Evolutionary conservation across 345 rosid genomes (phyloP).

Genomic region (Citrus maxima): DNA sequence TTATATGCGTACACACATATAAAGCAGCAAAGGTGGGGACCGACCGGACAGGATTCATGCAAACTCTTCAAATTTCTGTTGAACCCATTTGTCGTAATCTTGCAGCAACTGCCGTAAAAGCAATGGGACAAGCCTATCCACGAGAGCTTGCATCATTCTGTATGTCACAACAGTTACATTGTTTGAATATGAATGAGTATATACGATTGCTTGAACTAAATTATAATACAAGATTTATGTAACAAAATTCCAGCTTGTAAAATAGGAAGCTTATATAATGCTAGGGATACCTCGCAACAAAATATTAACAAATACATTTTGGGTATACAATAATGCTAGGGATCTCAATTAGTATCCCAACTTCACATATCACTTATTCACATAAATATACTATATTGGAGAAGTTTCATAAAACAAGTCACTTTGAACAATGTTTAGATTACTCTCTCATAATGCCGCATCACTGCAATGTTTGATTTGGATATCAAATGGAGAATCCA

Average conservation of each 20-base stretch:
- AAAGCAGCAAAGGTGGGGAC: not conserved
- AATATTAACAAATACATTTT: not conserved
- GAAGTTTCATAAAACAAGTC: not conserved
- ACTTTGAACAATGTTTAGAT: not conserved
- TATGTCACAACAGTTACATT: slow-evolving; percentile 11
- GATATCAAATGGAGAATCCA: not conserved
- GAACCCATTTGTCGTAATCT: slow-evolving; percentile 65
- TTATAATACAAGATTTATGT: not conserved
- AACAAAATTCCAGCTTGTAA: not conserved
- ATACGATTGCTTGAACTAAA: not conserved
- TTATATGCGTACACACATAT: too few species aligned
- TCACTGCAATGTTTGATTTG: not conserved
- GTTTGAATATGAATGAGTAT: not conserved
- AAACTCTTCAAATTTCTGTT: slow-evolving; percentile 21
- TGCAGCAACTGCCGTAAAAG: slow-evolving; percentile 56
- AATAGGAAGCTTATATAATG: not conserved
- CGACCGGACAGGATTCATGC: slow-evolving; percentile 1
- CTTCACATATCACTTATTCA: too few species aligned
- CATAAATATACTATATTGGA: not conserved
- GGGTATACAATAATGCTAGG: too few species aligned
- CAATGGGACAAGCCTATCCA: slow-evolving; percentile 67
- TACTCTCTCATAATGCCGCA: not conserved
- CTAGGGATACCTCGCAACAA: not conserved
- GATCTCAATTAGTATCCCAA: too few species aligned
- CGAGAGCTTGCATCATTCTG: slow-evolving; percentile 82